Conservation (phyloP, 2,329 filamentous ascomycete species). For the Fusarium papillatum region DNA sequence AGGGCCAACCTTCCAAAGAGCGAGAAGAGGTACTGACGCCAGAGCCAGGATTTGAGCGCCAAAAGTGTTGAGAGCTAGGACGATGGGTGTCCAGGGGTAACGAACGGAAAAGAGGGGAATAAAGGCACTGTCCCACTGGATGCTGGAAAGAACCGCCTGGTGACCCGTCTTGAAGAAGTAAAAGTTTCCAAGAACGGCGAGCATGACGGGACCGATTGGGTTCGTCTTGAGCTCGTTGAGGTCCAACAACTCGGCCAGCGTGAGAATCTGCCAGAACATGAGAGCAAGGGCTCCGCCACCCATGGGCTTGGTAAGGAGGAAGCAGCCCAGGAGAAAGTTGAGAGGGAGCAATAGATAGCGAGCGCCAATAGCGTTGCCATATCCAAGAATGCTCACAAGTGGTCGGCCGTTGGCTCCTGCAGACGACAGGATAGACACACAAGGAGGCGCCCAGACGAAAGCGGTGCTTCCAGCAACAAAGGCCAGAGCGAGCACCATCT, state of each 20-base stretch:
- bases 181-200: conserved; percentile 91
- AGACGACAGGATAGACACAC: conserved; percentile 78
- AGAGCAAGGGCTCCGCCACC: conserved; percentile 87
- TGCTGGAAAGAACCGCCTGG: conserved; percentile 86
- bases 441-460: conserved; percentile 88
- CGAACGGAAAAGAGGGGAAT: conserved; percentile 85
- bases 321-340: conserved; percentile 82
- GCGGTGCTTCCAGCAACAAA: conserved; percentile 88
- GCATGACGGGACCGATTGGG: conserved; percentile 85
- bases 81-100: conserved; percentile 90
- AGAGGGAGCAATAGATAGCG: conserved; percentile 88
- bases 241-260: conserved; percentile 76
- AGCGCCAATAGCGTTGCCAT: conserved; percentile 92
- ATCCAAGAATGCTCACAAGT: conserved; percentile 86
- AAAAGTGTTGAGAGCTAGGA: conserved; percentile 89
- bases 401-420: conserved; percentile 59
- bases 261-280: conserved; percentile 90
- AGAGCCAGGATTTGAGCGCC: conserved; percentile 89
- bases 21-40: conserved; percentile 82
- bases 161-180: conserved; percentile 99
- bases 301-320: conserved; percentile 94
- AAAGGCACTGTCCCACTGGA: conserved; percentile 98
- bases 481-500: conserved; percentile 83
- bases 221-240: conserved; percentile 72
- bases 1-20: conserved; percentile 90